Conservation (phyloP, 2,329 filamentous ascomycete genomes). For the Aspergillus sp. region DNA sequence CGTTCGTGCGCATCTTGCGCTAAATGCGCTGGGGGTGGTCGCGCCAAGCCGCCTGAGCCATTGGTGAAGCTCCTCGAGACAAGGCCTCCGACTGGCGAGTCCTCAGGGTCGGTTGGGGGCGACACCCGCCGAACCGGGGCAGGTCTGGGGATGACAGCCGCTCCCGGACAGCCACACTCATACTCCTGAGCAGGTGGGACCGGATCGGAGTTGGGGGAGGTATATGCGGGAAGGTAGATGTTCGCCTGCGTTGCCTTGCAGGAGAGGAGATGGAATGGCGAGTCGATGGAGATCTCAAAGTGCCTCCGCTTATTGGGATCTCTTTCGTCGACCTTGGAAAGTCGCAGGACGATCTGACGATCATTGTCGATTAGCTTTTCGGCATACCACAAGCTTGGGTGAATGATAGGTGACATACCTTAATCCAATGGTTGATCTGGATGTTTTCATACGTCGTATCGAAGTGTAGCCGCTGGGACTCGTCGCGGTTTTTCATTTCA, state of each 20-base stretch:
- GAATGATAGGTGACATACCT: slow-evolving; percentile 54
- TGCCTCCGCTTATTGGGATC: slow-evolving; percentile 79
- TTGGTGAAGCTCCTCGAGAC: slow-evolving; percentile 40
- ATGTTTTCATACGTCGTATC: slow-evolving; percentile 94
- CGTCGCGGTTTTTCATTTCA: slow-evolving; percentile 73
- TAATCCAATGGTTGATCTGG: slow-evolving; percentile 94
- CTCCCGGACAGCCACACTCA: slow-evolving; percentile 67
- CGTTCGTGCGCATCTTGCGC: slow-evolving; percentile 46
- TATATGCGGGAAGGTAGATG: slow-evolving; percentile 80
- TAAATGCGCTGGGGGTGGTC: slow-evolving; percentile 52
- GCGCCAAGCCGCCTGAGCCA: slow-evolving; percentile 40
- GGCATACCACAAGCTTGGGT: background rate
- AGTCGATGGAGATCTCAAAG: slow-evolving; percentile 96
- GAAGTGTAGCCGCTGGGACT: slow-evolving; percentile 68
- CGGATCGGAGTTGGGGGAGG: slow-evolving; percentile 52
- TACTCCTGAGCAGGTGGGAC: slow-evolving; percentile 56
- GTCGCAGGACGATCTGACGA: slow-evolving; percentile 81
- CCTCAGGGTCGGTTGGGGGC: slow-evolving; percentile 26
- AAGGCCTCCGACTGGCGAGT: slow-evolving; percentile 21
- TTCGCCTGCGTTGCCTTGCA: slow-evolving; percentile 92
- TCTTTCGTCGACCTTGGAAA: slow-evolving; percentile 77
- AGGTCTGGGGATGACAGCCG: slow-evolving; percentile 46
- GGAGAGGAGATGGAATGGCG: slow-evolving; percentile 87
- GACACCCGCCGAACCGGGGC: slow-evolving; percentile 22
- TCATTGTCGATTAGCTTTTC: slow-evolving; percentile 12